phyloP scores from a whole-genome alignment of 2,329 filamentous ascomycete genomes.

The Ceratocystis cubensis region DNA sequence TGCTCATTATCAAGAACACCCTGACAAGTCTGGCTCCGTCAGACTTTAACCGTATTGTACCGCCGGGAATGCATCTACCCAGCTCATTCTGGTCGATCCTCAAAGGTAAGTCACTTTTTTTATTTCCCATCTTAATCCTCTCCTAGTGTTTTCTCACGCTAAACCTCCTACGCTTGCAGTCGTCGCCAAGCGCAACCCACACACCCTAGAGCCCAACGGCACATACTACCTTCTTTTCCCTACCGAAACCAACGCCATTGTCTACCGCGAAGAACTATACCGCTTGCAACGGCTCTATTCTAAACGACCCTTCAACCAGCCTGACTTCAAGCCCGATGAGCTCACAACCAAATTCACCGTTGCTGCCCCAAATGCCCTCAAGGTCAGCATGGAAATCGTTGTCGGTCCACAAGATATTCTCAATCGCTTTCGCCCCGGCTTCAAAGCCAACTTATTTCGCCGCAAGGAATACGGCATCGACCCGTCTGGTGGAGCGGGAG shows the following conservation, averaged over 20 bases:
- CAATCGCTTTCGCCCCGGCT: slow-evolving; percentile 19
- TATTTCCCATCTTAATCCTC: background rate
- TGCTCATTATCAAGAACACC: slow-evolving; percentile 47
- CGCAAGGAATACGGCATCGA: slow-evolving; percentile 18
- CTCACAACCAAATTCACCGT: slow-evolving; percentile 20
- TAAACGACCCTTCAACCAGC: slow-evolving; percentile 33
- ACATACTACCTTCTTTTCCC: slow-evolving; percentile 61
- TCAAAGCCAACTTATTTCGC: slow-evolving; percentile 19
- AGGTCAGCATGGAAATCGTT: slow-evolving; percentile 21
- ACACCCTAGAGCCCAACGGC: slow-evolving; percentile 49
- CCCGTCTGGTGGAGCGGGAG: background rate
- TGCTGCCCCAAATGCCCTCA: slow-evolving; percentile 20
- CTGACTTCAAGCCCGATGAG: background rate
- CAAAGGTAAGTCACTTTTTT: slow-evolving; percentile 33
- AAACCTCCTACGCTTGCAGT: slow-evolving; percentile 30
- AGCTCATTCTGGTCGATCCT: slow-evolving; percentile 53
- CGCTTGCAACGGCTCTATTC: slow-evolving; percentile 28
- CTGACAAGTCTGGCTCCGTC: slow-evolving; percentile 48
- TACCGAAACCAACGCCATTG: slow-evolving; percentile 42
- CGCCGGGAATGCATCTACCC: slow-evolving; percentile 50
- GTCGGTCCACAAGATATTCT: slow-evolving; percentile 16
- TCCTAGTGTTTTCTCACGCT: background rate
- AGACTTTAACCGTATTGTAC: slow-evolving; percentile 59
- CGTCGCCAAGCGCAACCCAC: slow-evolving; percentile 50
- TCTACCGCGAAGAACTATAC: slow-evolving; percentile 39